A percentile compares a stretch with the other conserved stretches of the same genome.
Evolutionary conservation across 169 alveolate genomes (phyloP).

Genomic region (Perkinsus marinus): DNA sequence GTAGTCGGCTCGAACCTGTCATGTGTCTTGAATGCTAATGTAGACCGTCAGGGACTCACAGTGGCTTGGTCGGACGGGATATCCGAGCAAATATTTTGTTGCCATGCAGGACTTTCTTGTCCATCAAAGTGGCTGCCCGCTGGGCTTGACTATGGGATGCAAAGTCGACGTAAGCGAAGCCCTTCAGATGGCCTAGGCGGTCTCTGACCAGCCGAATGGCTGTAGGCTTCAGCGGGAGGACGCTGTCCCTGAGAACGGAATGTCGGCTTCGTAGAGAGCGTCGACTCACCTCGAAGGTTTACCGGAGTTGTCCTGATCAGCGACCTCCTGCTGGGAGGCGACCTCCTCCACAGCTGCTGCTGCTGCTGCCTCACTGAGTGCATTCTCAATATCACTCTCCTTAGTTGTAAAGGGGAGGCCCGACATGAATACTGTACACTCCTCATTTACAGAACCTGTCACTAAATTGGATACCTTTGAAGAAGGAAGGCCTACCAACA

Average conservation of each 20-base stretch:
- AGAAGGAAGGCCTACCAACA: not conserved
- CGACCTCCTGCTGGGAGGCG: not conserved
- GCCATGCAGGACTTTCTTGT: not conserved
- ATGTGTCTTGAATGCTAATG: not conserved
- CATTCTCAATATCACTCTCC: not conserved
- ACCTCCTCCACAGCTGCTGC: not conserved
- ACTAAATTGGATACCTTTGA: not conserved
- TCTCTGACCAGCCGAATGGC: not conserved
- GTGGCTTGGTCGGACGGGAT: not conserved
- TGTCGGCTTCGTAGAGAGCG: too few species aligned
- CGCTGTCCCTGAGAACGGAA: not conserved
- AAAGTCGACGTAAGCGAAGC: not conserved
- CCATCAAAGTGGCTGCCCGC: not conserved
- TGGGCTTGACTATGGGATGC: not conserved
- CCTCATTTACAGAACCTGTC: not conserved
- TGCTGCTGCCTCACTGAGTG: not conserved
- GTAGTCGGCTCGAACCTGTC: not conserved
- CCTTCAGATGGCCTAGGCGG: not conserved
- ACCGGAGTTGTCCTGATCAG: not conserved
- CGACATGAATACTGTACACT: not conserved
- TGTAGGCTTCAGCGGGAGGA: not conserved
- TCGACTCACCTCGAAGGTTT: not conserved
- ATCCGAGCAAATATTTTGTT: not conserved
- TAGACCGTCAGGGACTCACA: not conserved
- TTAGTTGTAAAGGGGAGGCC: not conserved